Percentiles rank a stretch among this genome's conserved stretches.
Evolutionary conservation across 192 early-diverging fungal genomes (phyloP).

Genomic region (Backusella parvicylindrica): DNA sequence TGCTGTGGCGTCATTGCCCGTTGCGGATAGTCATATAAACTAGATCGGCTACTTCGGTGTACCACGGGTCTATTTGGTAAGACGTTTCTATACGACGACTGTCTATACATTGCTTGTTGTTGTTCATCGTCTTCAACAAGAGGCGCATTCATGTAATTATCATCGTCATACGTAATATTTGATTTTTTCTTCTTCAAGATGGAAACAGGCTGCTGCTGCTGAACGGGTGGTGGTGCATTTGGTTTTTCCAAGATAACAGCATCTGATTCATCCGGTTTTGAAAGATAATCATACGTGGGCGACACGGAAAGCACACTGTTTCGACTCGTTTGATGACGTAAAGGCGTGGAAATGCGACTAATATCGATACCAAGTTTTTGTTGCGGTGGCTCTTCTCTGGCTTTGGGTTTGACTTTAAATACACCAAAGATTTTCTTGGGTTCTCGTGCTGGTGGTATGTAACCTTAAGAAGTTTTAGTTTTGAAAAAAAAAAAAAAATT

Average conservation of each 20-base stretch:
- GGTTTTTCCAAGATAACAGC: not conserved
- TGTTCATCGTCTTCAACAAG: not conserved
- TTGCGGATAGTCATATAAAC: not conserved
- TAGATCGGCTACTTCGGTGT: not conserved
- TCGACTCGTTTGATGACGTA: not conserved
- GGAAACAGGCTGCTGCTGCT: slow-evolving; percentile 2
- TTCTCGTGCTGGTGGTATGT: slow-evolving; percentile 4
- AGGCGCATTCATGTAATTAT: not conserved
- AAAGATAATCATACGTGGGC: not conserved
- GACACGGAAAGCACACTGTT: not conserved
- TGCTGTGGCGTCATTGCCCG: not conserved
- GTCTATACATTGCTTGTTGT: not conserved
- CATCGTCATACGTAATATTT: not conserved
- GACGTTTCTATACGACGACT: not conserved
- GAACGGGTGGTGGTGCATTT: not conserved
- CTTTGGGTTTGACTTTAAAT: slow-evolving; percentile 9
- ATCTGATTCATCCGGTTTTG: not conserved
- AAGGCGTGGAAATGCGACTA: not conserved
- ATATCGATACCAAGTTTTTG: not conserved
- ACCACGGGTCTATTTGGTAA: not conserved
- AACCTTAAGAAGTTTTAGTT: slow-evolving; percentile 1
- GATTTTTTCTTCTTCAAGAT: slow-evolving; percentile 6
- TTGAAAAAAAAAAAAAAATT: not conserved
- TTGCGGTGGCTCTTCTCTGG: not conserved
- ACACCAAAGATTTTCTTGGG: slow-evolving; percentile 9